Evolutionary conservation across 139 green algal genomes (phyloP).

Genomic region (Chlamydomonas sp.): DNA sequence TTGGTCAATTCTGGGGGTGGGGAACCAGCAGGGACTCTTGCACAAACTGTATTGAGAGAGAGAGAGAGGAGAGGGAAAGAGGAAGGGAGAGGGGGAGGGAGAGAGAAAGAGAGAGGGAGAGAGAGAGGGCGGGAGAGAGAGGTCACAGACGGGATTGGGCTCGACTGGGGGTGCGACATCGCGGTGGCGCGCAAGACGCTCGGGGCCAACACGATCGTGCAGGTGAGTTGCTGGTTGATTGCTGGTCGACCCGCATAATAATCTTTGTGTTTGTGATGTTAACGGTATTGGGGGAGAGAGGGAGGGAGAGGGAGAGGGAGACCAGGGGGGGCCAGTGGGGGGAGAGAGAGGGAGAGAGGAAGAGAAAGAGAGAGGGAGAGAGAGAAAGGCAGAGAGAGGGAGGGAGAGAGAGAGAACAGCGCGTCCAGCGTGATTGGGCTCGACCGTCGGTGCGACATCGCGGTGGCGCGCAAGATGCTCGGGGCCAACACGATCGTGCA

Average conservation of each 20-base stretch:
- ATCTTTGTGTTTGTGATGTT: constrained; percentile 32
- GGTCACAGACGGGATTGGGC: constrained; percentile 89
- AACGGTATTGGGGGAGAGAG: too few relatives aligned
- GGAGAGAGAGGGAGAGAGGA: too few relatives aligned
- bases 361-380: too few relatives aligned
- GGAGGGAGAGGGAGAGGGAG: too few relatives aligned
- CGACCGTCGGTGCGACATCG: constrained; percentile 83
- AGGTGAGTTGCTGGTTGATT: too few relatives aligned
- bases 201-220: constrained; percentile 38
- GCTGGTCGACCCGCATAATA: constrained; percentile 70
- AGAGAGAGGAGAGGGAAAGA: too few relatives aligned
- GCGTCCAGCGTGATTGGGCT: constrained; percentile 92
- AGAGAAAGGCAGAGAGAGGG: background rate
- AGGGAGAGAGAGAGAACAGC: too few relatives aligned
- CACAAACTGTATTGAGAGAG: too few relatives aligned
- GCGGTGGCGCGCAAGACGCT: constrained; percentile 49
- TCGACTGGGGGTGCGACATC: constrained; percentile 88
- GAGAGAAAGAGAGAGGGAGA: background rate
- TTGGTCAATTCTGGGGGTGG: too few relatives aligned
- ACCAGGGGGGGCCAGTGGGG: too few relatives aligned
- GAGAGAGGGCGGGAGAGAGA: too few relatives aligned
- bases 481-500: constrained; percentile 38
- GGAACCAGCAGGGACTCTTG: constrained; percentile 60
- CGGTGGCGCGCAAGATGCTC: constrained; percentile 51
- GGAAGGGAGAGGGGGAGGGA: too few relatives aligned